Evolutionary conservation across 2,329 filamentous ascomycete genomes (phyloP).

Genomic region (Oidium heveae): DNA sequence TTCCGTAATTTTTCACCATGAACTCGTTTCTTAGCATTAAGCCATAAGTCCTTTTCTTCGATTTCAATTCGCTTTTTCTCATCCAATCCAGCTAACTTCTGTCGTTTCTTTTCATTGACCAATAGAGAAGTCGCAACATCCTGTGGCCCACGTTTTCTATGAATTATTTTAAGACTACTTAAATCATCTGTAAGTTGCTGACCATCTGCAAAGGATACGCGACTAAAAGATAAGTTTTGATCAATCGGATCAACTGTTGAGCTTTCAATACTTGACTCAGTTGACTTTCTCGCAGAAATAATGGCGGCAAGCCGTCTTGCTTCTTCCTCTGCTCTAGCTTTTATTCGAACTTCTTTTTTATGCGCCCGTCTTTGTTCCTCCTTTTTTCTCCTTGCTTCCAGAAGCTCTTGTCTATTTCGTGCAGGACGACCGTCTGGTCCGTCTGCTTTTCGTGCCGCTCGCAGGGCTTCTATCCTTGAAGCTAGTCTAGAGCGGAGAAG

Average conservation of each 20-base stretch:
- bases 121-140: slow-evolving; percentile 72
- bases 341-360: slow-evolving; percentile 61
- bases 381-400: slow-evolving; percentile 71
- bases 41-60: slow-evolving; percentile 82
- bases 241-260: slow-evolving; percentile 26
- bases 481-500: slow-evolving; percentile 55
- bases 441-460: slow-evolving; percentile 68
- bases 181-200: slow-evolving; percentile 51
- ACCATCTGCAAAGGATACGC: slow-evolving; percentile 76
- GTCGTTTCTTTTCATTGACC: slow-evolving; percentile 66
- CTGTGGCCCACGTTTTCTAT: slow-evolving; percentile 57
- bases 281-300: slow-evolving; percentile 32
- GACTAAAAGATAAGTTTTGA: slow-evolving; percentile 68
- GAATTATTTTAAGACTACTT: slow-evolving; percentile 32
- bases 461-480: slow-evolving; percentile 62
- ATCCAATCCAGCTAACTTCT: slow-evolving; percentile 50
- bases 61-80: slow-evolving; percentile 63
- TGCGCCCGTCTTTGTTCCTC: slow-evolving; percentile 66
- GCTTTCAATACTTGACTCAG: slow-evolving; percentile 26
- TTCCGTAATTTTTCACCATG: slow-evolving; percentile 79
- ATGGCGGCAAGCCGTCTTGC: slow-evolving; percentile 35
- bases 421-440: slow-evolving; percentile 59
- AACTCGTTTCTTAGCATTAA: slow-evolving; percentile 67
- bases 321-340: slow-evolving; percentile 61
- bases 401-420: slow-evolving; percentile 69